A percentile compares a stretch with the other conserved stretches of the same genome.
phyloP scores from a whole-genome alignment of 805 yeast species.

The Sungouiella blattae region DNA sequence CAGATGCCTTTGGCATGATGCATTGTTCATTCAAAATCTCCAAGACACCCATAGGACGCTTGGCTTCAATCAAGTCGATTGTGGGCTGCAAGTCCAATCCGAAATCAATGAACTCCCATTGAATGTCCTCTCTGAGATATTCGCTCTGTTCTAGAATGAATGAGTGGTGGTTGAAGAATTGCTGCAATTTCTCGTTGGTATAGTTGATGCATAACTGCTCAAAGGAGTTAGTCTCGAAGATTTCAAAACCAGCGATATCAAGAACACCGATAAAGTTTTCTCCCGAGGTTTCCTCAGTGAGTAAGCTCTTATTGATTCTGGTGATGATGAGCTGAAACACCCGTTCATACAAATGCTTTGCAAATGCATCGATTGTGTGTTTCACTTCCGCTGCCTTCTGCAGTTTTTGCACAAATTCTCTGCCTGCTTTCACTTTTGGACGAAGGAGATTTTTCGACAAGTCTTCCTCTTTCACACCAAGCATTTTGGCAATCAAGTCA shows the following conservation, averaged over 20 bases:
- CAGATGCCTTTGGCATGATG: constrained; percentile 87
- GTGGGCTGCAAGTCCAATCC: constrained; percentile 95
- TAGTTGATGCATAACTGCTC: constrained; percentile 60
- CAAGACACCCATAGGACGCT: constrained; percentile 72
- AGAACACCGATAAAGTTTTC: constrained; percentile 51
- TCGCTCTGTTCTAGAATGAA: constrained; percentile 60
- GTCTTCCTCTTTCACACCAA: constrained; percentile 58
- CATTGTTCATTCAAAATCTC: constrained; percentile 93
- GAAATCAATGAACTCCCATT: constrained; percentile 81
- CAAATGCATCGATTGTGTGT: constrained; percentile 77
- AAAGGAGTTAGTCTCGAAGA: constrained; percentile 53
- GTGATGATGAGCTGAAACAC: constrained; percentile 74
- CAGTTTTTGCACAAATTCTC: constrained; percentile 78
- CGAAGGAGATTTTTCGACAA: constrained; percentile 58
- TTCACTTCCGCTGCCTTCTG: constrained; percentile 77
- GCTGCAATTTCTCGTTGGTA: constrained; percentile 59
- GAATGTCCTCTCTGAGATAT: constrained; percentile 54
- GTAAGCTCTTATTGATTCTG: constrained; percentile 66
- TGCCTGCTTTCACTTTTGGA: constrained; percentile 89
- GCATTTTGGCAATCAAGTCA: constrained; percentile 50
- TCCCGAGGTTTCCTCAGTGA: constrained; percentile 10
- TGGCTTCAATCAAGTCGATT: constrained; percentile 82
- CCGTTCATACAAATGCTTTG: constrained; percentile 83
- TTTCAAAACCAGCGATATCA: constrained; percentile 63
- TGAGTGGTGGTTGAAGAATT: constrained; percentile 60